Percentiles rank a stretch among this genome's conserved stretches.
Evolutionary conservation across 169 alveolate genomes (phyloP).

Genomic region (Cryptosporidium sp.): DNA sequence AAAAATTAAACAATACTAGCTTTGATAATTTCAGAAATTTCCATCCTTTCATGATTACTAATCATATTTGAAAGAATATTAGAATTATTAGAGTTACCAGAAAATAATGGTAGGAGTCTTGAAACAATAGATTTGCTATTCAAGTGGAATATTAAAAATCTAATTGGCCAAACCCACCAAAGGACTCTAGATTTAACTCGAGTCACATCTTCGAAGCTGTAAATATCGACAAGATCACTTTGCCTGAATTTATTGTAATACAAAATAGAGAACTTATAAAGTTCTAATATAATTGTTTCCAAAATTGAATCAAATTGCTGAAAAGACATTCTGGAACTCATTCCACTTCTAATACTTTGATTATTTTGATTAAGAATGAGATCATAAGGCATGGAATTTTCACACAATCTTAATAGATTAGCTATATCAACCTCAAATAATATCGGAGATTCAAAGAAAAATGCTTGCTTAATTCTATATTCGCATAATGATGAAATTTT

Average conservation of each 20-base stretch:
- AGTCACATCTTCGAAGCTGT: slow-evolving; percentile 19
- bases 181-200: slow-evolving; percentile 51
- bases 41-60: slow-evolving; percentile 36
- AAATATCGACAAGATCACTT: slow-evolving; percentile 58
- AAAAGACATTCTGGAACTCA: background rate
- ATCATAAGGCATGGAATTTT: slow-evolving; percentile 10
- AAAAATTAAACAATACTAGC: slow-evolving; percentile 18
- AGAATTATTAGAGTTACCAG: slow-evolving; percentile 64
- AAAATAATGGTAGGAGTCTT: slow-evolving; percentile 57
- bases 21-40: slow-evolving; percentile 52
- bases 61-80: slow-evolving; percentile 32
- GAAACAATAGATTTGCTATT: slow-evolving; percentile 25
- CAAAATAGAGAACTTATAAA: slow-evolving; percentile 22
- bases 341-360: background rate
- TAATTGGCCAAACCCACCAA: slow-evolving; percentile 76
- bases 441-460: slow-evolving; percentile 59
- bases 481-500: slow-evolving; percentile 57
- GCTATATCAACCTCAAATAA: slow-evolving; percentile 65
- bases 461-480: slow-evolving; percentile 52
- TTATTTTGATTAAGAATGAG: background rate
- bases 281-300: slow-evolving; percentile 31
- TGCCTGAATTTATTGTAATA: slow-evolving; percentile 42
- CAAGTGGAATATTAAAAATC: slow-evolving; percentile 42
- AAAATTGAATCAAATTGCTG: slow-evolving; percentile 47
- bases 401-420: slow-evolving; percentile 13